These are phyloP conservation scores for Trypanosoma brucei DNA, from an alignment of 208 protist species.

Conservation along the genomic window DNA sequence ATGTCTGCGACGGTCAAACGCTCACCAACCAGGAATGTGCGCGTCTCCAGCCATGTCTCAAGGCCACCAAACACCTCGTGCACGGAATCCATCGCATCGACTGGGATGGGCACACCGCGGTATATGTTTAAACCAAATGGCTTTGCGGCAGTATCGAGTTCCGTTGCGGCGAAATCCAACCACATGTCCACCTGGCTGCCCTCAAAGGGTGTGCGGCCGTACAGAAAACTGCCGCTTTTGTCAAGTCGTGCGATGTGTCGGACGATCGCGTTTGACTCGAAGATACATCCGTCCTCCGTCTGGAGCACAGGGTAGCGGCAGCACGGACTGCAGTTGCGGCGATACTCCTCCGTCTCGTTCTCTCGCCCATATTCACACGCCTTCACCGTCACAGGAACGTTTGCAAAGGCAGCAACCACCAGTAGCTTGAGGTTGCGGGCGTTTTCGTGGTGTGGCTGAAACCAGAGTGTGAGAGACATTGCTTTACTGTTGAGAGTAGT, in stretches of 20 bases:
- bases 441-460: slow-evolving; percentile 37
- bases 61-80: slow-evolving; percentile 55
- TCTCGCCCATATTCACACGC: slow-evolving; percentile 44
- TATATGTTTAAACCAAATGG: slow-evolving; percentile 36
- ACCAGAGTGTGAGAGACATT: slow-evolving; percentile 44
- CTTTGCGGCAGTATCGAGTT: slow-evolving; percentile 39
- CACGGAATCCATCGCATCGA: slow-evolving; percentile 22
- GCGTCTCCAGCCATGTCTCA: slow-evolving; percentile 69
- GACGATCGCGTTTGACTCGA: slow-evolving; percentile 84
- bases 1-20: slow-evolving; percentile 79
- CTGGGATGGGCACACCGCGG: slow-evolving; percentile 19
- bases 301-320: slow-evolving; percentile 64
- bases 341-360: slow-evolving; percentile 59
- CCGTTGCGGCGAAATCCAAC: slow-evolving; percentile 74
- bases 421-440: slow-evolving; percentile 55
- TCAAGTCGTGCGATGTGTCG: slow-evolving; percentile 69
- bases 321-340: slow-evolving; percentile 62
- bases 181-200: slow-evolving; percentile 80
- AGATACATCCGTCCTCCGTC: slow-evolving; percentile 79
- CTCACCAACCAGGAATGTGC: slow-evolving; percentile 85
- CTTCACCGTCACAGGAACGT: slow-evolving; percentile 45
- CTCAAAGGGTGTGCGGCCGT: slow-evolving; percentile 72
- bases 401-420: slow-evolving; percentile 54
- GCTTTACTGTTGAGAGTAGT: slow-evolving; percentile 4
- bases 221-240: slow-evolving; percentile 56